These are phyloP conservation scores for Monascus purpureus DNA, from an alignment of 495 filamentous ascomycete genomes.

Conservation along the genomic window DNA sequence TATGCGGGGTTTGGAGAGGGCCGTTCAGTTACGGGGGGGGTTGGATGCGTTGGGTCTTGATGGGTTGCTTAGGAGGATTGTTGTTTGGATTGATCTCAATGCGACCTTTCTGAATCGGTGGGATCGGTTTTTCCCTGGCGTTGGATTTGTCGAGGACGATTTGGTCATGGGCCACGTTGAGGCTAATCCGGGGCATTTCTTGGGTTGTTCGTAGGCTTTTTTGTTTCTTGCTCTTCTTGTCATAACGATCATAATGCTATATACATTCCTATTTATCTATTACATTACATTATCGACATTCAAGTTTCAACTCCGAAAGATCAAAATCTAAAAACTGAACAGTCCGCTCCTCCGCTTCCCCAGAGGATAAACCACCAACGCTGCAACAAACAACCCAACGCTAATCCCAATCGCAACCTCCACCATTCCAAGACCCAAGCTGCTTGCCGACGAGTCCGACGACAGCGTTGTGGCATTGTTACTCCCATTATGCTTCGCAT, in stretches of 20 bases:
- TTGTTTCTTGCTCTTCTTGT: too few relatives aligned
- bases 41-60: conserved; percentile 20
- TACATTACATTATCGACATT: too few relatives aligned
- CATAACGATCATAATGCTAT: too few relatives aligned
- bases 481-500: conserved; percentile 1
- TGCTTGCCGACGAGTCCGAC: conserved; percentile 45
- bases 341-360: conserved; percentile 75
- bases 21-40: conserved; percentile 22
- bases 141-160: conserved; percentile 10
- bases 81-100: conserved; percentile 32
- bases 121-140: conserved; percentile 11
- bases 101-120: conserved; percentile 21
- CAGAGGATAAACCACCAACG: conserved; percentile 72
- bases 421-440: conserved; percentile 72
- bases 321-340: conserved; percentile 54
- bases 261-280: too few relatives aligned
- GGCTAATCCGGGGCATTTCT: conserved; percentile 17
- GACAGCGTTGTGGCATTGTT: conserved; percentile 9
- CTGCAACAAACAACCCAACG: conserved; percentile 71
- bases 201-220: conserved; percentile 33
- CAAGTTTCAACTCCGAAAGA: too few relatives aligned
- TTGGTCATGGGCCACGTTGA: conserved; percentile 8
- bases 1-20: conserved; percentile 21
- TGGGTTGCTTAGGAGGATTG: conserved; percentile 24
- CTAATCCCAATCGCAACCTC: conserved; percentile 87